A percentile compares a stretch with the other conserved stretches of the same genome.
Conservation (phyloP, 2,329 filamentous ascomycete genomes). For the Diaporthe vexans region DNA sequence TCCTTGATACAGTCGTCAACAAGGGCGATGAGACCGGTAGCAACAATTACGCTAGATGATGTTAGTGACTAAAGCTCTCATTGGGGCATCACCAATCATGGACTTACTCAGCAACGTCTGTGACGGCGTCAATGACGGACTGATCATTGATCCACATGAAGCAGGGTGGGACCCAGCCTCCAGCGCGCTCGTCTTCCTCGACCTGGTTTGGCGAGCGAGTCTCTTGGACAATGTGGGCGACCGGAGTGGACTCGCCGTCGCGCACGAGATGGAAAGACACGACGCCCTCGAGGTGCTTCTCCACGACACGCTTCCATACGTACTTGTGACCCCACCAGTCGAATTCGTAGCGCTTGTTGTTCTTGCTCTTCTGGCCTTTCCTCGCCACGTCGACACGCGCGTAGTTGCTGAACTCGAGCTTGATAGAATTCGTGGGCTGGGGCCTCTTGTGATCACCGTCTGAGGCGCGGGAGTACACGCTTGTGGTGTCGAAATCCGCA, state of each 20-base stretch:
- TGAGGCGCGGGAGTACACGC: conserved; percentile 49
- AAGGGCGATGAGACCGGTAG: conserved; percentile 89
- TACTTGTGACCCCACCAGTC: conserved; percentile 94
- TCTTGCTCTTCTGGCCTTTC: conserved; percentile 68
- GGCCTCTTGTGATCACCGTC: conserved; percentile 46
- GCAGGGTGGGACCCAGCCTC: conserved; percentile 91
- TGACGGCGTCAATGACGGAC: conserved; percentile 75
- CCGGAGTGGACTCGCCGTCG: conserved; percentile 70
- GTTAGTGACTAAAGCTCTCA: conserved; percentile 47
- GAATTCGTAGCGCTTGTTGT: conserved; percentile 86
- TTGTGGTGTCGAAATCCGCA: conserved; percentile 50
- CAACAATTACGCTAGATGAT: conserved; percentile 80
- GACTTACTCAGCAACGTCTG: conserved; percentile 88
- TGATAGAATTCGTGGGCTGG: conserved; percentile 81
- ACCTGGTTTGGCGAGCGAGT: conserved; percentile 79
- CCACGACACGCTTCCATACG: conserved; percentile 82
- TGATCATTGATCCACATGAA: conserved; percentile 91
- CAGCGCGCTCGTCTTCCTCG: conserved; percentile 79
- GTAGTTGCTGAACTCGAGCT: conserved; percentile 97
- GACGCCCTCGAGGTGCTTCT: conserved; percentile 73
- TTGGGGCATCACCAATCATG: conserved; percentile 9
- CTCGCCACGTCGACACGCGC: conserved; percentile 88
- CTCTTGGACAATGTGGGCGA: conserved; percentile 90
- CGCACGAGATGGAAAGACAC: conserved; percentile 86
- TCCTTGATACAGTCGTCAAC: conserved; percentile 93